Evolutionary conservation across 768 basidiomycete species (phyloP), one percentile per base, ranked within the genome.

Genomic region (Multifurca ochricompacta): DNA sequence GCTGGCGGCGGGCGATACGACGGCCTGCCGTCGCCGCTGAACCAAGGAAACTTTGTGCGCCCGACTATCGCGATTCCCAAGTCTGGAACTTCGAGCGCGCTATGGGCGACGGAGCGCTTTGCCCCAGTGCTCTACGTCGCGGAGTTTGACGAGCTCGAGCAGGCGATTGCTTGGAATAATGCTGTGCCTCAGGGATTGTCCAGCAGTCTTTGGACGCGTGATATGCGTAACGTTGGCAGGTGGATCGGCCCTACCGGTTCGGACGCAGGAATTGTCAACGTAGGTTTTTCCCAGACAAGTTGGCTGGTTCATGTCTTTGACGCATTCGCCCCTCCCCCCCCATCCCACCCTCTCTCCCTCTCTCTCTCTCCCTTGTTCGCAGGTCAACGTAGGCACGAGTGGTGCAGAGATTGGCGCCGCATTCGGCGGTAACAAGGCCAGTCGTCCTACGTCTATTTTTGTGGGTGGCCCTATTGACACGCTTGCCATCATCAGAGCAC

Each of bases 371-470:
- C n/a, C 19, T 21, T 36, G 23, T 65, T 35, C 58, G 9, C 31
- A 83, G 77, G 76, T 86, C 63, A 87, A 86, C 62, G 81, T 79
- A 18, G 80, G 78, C 13, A 83, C 82, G 0, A 80, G 77, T 51
- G 84, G 84, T 3, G 84, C 84, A 7, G 84, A 86, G 67, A 85
- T 86, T 41, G 83, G 83, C 35, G 91, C 91, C 41, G 89, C 88
- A 0, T 97, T 97, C 67, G 94, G 94, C 55, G 95, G 90, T 51
- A 93, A 94, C 75, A 93, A 93, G 82, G 86, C 85, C 50, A 64
- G 74, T 66, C 27, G 51, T 63, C 11, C 18, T 3, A 4, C 18
- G 19, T 27, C 9, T n/a, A 13, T 16, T n/a, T n/a, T n/a, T n/a
- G n/a, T n/a, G n/a, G n/a, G n/a, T n/a, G n/a, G n/a, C n/a, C 39